Evolutionary conservation across 768 basidiomycete genomes (phyloP).

Genomic region (Agaricus subrufescens): DNA sequence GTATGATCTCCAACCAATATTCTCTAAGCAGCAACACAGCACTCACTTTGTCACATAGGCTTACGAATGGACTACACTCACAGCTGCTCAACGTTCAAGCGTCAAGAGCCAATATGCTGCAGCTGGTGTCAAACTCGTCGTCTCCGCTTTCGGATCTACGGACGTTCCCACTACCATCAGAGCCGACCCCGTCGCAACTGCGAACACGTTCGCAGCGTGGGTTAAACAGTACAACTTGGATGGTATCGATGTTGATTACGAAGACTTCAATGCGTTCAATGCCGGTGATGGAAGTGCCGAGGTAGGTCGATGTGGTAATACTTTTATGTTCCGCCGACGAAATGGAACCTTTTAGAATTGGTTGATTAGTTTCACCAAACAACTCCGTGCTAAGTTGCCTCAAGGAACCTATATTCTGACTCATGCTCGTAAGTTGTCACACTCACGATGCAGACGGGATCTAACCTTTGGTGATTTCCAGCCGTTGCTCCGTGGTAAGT

Average conservation of each 20-base stretch:
- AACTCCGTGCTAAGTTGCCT: constrained; percentile 45
- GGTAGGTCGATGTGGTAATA: constrained; percentile 17
- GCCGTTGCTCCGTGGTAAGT: constrained; percentile 48
- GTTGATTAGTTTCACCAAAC: constrained; percentile 49
- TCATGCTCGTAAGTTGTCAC: constrained; percentile 43
- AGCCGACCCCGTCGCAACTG: constrained; percentile 58
- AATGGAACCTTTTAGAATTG: constrained; percentile 28
- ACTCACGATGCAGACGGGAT: not conserved
- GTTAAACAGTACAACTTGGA: constrained; percentile 59
- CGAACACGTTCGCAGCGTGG: constrained; percentile 61
- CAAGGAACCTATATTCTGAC: constrained; percentile 45
- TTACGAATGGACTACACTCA: constrained; percentile 46
- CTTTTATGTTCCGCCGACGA: not conserved
- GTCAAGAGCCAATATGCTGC: constrained; percentile 48
- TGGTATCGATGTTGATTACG: constrained; percentile 75
- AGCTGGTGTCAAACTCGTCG: constrained; percentile 57
- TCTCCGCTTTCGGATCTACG: constrained; percentile 58
- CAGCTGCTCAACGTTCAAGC: constrained; percentile 37
- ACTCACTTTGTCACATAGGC: constrained; percentile 26
- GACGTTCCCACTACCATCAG: constrained; percentile 53
- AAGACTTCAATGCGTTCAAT: constrained; percentile 63
- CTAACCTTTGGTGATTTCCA: constrained; percentile 12
- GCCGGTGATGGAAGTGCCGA: constrained; percentile 49
- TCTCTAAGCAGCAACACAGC: not conserved
- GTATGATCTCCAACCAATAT: constrained; percentile 11